A percentile compares a stretch with the other conserved stretches of the same genome.
Conservation (phyloP, 805 yeast species). For the Starmerella geochares region DNA sequence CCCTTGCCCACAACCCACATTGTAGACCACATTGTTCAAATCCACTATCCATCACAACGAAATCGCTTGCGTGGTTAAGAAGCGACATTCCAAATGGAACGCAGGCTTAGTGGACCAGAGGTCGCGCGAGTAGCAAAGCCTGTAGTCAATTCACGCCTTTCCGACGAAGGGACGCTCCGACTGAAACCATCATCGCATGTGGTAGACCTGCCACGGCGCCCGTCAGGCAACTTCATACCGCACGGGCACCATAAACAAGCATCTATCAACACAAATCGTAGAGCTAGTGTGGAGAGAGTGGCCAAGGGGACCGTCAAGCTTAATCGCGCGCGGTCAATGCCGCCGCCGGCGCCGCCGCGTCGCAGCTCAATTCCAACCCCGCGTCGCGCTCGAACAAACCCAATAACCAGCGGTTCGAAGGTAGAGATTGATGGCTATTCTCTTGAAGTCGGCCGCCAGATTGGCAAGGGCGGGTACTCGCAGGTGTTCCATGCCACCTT, state of each 20-base stretch:
- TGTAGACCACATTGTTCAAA: not conserved
- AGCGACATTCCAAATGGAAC: no score
- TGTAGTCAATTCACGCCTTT: not conserved
- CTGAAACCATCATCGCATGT: not conserved
- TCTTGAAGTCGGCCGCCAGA: not conserved
- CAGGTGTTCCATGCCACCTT: constrained; percentile 14
- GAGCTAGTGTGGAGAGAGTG: not conserved
- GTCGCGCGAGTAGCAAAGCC: not conserved
- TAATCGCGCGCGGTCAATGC: constrained; percentile 1
- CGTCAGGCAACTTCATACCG: not conserved
- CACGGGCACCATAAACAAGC: not conserved
- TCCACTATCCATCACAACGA: not conserved
- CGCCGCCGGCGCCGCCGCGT: not conserved
- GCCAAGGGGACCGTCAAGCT: not conserved
- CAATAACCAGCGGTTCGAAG: not conserved
- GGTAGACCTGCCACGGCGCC: not conserved
- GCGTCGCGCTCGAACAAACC: not conserved
- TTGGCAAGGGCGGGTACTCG: constrained; percentile 22
- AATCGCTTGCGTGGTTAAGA: no score
- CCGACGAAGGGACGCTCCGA: not conserved
- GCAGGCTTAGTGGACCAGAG: not conserved
- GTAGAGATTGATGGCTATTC: constrained; percentile 2
- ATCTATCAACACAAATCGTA: not conserved
- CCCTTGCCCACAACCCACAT: not conserved
- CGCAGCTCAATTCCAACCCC: not conserved